Base-by-base conservation (phyloP, 1,139 yeast species). In the Entelexis sorbosivorans region DNA sequence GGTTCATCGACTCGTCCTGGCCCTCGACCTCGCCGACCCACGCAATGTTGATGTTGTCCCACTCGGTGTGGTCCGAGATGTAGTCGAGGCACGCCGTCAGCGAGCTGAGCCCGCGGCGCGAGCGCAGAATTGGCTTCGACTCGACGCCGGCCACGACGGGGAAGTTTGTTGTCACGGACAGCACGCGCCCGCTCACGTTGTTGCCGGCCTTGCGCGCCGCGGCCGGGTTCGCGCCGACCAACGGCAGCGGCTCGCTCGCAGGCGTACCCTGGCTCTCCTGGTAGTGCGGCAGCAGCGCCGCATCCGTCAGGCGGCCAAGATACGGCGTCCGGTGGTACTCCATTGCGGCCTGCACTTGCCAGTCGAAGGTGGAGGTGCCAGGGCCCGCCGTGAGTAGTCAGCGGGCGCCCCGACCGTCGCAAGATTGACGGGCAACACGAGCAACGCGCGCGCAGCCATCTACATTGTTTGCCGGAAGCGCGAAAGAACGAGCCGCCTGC, bases 1-100 rank as follows among this genome's bases (percentile, higher is more conserved):
- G 50, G 29, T 50, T 33, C 39, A 24, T 20, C 7, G 31, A 6
- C 22, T 48, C 52, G 33, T 44, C 57, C 28, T 34, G 44, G 22
- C 52, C 52, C 35, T 73, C 72, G 56, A 88, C 72, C 66, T 88
- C 97, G 28, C 98, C 98, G 0, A 96, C 84, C 99, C 99, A 93
- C 1, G 89, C 96, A 51, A 93, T 81, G 54, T 87, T 69, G 58
- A 87, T 85, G 45, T 89, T 81, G 58, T 87, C 93, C 93, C 96
- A 91, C 22, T 79, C 77, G 0, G 88, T 76, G 44, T 78, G 78
- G 48, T 79, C 76, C 49, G 74, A 74, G 53, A 91, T 69, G 61
- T 77, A 81, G 57, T 73, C 73, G 57, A 84, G 77, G 5, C 94
- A 80, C 8, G 95, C 79, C 63, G 82, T 82, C 48, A 89, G 69